Conservation (phyloP, 2,329 filamentous ascomycete genomes). For the Achaetomium macrosporum region DNA sequence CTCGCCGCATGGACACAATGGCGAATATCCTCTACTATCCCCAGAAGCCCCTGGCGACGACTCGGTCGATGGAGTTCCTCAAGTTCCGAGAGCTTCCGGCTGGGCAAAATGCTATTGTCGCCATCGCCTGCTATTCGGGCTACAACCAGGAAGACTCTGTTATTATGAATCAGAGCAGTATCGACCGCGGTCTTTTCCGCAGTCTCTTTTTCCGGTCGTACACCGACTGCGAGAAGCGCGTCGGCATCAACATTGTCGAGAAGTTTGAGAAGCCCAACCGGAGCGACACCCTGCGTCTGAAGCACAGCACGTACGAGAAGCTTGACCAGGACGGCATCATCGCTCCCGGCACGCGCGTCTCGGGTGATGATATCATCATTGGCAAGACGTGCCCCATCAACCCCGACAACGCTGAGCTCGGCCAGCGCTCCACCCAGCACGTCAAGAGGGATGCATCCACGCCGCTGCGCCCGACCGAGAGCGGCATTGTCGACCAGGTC, state of each 20-base stretch:
- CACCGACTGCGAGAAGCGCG: conserved; percentile 92
- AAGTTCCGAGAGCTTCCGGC: conserved; percentile 97
- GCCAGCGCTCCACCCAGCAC: conserved; percentile 83
- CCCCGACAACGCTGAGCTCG: conserved; percentile 86
- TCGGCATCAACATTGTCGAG: conserved; percentile 89
- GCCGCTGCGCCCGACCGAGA: conserved; percentile 89
- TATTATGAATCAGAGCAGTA: conserved; percentile 99
- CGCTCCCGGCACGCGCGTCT: conserved; percentile 87
- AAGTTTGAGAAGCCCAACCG: conserved; percentile 93
- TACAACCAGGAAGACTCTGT: conserved; percentile 99
- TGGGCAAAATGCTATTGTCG: conserved; percentile 96
- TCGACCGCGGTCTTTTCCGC: conserved; percentile 93
- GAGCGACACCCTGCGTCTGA: conserved; percentile 80
- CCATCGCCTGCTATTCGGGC: conserved; percentile 93
- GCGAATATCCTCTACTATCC: conserved; percentile 98
- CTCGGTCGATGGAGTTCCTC: conserved; percentile 95
- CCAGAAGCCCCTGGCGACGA: conserved; percentile 94
- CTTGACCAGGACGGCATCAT: conserved; percentile 95
- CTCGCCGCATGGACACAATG: conserved; percentile 98
- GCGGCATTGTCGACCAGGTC: conserved; percentile 91
- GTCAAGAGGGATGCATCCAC: conserved; percentile 95
- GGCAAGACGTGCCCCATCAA: conserved; percentile 96
- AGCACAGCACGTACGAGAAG: conserved; percentile 96
- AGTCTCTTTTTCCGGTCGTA: conserved; percentile 98
- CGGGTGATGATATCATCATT: conserved; percentile 97